Base-by-base conservation (phyloP, 2,329 filamentous ascomycete genomes). In the Phaeophleospora eucalypticola region DNA sequence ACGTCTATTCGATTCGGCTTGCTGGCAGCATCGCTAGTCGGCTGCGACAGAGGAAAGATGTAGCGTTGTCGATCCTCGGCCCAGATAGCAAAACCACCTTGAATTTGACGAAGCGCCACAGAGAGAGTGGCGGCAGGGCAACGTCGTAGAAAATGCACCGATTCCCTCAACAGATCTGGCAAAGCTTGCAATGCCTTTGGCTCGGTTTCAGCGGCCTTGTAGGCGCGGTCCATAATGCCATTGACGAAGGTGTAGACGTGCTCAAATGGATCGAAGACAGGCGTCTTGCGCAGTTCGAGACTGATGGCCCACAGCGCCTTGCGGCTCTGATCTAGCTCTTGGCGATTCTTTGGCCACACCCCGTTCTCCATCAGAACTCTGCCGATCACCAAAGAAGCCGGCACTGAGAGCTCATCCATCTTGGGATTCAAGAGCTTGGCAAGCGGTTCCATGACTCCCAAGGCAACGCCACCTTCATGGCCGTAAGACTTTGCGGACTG, bases 381-480 rank as follows among this genome's bases (percentile, higher is more conserved):
- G 14, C 54, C 46, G 9, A 44, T 34, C 14, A 52, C 37, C n/a
- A 62, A 24, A 18, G 46, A 48, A 7, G 58, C 20, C 16, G 44
- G 37, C 9, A 45, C 43, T 4, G 21, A 32, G 8, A 50, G 34
- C 20, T 46, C 33, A n/a, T 51, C 19, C n/a, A 35, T 19, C 9
- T 41, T 47, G 17, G 59, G 49, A 3, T 41, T 35, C 18, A 58
- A 15, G 1, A 48, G 39, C 36, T 58, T 60, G 2, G 61, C 53
- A 14, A 62, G 45, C 9, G 61, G 63, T 41, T 94, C 88, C 33
- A 90, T 72, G 1, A 89, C 74, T 18, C 79, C 77, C 41, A 86
- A 72, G 4, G 82, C 79, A 34, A 83, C 75, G 4, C 81, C 83
- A 14, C 79, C 78, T 51, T 88, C 82, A 2, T 87, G 86, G 43